Percentiles rank a stretch among this genome's conserved stretches.
Evolutionary conservation across 2,329 filamentous ascomycete genomes (phyloP).

Genomic region (Exutisphaerella laricina): DNA sequence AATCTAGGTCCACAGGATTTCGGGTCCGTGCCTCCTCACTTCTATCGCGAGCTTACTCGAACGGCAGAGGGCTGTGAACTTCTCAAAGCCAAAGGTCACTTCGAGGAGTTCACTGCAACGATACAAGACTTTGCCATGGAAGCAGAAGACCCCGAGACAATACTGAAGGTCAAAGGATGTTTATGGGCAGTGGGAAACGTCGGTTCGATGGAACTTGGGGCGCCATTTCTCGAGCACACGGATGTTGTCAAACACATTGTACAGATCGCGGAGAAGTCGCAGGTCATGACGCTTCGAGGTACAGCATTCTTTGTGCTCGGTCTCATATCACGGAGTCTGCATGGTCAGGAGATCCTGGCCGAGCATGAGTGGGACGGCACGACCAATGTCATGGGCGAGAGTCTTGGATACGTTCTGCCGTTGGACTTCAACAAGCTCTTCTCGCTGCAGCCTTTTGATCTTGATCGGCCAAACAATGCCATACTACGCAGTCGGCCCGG

Average conservation of each 20-base stretch:
- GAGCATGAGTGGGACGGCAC: constrained; percentile 92
- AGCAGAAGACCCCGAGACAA: constrained; percentile 73
- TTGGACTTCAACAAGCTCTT: constrained; percentile 72
- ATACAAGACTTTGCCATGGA: constrained; percentile 85
- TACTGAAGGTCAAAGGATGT: constrained; percentile 93
- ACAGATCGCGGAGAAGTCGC: constrained; percentile 77
- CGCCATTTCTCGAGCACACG: constrained; percentile 83
- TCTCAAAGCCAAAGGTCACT: constrained; percentile 88
- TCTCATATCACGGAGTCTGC: constrained; percentile 82
- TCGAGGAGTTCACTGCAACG: constrained; percentile 83
- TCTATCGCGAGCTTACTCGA: constrained; percentile 89
- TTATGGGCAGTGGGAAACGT: constrained; percentile 98
- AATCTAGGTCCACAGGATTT: constrained; percentile 46
- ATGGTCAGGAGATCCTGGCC: constrained; percentile 84
- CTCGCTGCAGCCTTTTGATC: constrained; percentile 45
- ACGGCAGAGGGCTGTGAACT: constrained; percentile 89
- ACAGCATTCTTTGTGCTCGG: constrained; percentile 96
- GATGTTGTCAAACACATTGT: constrained; percentile 86
- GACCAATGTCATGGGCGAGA: constrained; percentile 73
- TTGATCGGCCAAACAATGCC: constrained; percentile 9
- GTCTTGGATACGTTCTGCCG: constrained; percentile 82
- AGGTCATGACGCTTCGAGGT: constrained; percentile 86
- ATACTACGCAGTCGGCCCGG: constrained; percentile 15
- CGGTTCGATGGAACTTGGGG: constrained; percentile 94
- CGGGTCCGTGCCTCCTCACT: constrained; percentile 80